Percentiles rank a stretch among this genome's conserved stretches.
Evolutionary conservation across 495 filamentous ascomycete species (phyloP).

Genomic region (Hypoxylon fuscum): DNA sequence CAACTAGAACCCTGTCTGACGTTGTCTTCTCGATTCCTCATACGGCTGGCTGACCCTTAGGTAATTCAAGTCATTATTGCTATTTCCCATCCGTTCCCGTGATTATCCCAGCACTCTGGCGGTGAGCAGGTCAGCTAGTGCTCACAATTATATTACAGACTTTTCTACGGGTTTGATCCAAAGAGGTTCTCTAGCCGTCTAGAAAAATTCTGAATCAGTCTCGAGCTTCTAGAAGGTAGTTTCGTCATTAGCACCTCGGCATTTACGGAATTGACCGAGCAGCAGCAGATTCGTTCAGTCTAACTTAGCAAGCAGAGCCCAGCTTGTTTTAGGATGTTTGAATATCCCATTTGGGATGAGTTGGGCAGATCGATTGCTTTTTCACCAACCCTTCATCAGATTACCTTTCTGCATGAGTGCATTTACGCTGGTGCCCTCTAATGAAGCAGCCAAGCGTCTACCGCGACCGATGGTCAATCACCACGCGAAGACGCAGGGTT

Average conservation of each 20-base stretch:
- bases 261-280: not conserved
- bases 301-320: slow-evolving; percentile 1
- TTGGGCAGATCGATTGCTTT: slow-evolving; percentile 4
- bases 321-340: not conserved
- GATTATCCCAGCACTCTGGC: not conserved
- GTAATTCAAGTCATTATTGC: too few species aligned
- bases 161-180: not conserved
- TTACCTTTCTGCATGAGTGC: too few species aligned
- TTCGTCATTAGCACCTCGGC: not conserved
- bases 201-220: not conserved
- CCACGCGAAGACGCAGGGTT: slow-evolving; percentile 9
- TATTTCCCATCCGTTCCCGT: not conserved
- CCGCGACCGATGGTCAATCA: slow-evolving; percentile 10
- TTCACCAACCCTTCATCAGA: too few species aligned
- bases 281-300: slow-evolving; percentile 12
- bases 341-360: not conserved
- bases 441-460: slow-evolving; percentile 15
- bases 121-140: not conserved
- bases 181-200: too few species aligned
- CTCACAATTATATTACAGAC: not conserved
- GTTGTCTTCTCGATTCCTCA: not conserved
- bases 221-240: not conserved
- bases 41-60: too few species aligned
- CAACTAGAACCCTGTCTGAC: not conserved
- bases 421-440: not conserved